Conservation (phyloP, 495 filamentous ascomycete species). For the Penicillium ochrochloron region DNA sequence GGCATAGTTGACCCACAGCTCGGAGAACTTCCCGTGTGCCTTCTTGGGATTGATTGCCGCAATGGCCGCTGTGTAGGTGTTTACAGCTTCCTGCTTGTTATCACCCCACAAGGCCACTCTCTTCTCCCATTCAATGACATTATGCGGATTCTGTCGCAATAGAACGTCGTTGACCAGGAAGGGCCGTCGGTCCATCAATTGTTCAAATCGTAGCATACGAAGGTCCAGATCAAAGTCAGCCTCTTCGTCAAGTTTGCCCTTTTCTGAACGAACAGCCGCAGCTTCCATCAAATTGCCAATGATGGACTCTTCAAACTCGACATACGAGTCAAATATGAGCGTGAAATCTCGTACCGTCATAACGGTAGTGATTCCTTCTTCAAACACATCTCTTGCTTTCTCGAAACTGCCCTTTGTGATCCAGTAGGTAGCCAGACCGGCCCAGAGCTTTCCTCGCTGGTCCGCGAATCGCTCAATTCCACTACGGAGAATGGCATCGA, state of each 20-base stretch:
- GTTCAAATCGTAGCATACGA: conserved; percentile 96
- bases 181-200: conserved; percentile 94
- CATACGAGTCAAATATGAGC: conserved; percentile 93
- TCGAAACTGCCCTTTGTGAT: conserved; percentile 92
- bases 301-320: conserved; percentile 96
- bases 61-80: conserved; percentile 95
- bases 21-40: conserved; percentile 90
- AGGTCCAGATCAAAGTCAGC: conserved; percentile 97
- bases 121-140: conserved; percentile 97
- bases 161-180: conserved; percentile 98
- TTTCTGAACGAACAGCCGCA: conserved; percentile 79
- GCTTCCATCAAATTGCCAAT: conserved; percentile 90
- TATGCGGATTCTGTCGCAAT: conserved; percentile 94
- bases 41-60: conserved; percentile 92
- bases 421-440: conserved; percentile 95
- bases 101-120: conserved; percentile 93
- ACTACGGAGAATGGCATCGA: conserved; percentile 91
- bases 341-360: conserved; percentile 99
- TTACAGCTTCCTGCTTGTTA: conserved; percentile 87
- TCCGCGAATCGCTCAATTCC: conserved; percentile 93
- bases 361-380: conserved; percentile 96
- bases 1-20: conserved; percentile 96
- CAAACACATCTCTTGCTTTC: conserved; percentile 87
- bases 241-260: conserved; percentile 79
- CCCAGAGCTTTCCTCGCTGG: conserved; percentile 96